Conservation (phyloP, 2,329 filamentous ascomycete species). For the Penicillium sp. region DNA sequence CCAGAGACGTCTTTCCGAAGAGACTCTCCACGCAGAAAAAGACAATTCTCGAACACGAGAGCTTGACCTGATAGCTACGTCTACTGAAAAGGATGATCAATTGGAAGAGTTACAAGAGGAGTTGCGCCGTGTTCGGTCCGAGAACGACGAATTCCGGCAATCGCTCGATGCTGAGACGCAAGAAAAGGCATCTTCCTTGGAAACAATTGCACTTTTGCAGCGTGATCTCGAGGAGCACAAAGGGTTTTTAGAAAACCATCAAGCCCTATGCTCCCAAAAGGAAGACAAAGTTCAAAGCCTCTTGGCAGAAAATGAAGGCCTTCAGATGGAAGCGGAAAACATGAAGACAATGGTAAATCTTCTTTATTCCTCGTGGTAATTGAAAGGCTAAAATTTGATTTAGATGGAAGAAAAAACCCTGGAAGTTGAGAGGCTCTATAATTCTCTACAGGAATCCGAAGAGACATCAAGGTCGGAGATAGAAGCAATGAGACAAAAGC, state of each 20-base stretch:
- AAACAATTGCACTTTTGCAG: conserved; percentile 28
- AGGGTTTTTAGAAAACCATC: conserved; percentile 26
- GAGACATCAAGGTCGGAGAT: conserved; percentile 25
- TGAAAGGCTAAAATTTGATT: conserved; percentile 8
- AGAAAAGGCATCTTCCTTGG: conserved; percentile 26
- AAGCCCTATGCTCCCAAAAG: conserved; percentile 26
- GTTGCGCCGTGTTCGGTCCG: conserved; percentile 27
- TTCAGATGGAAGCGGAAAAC: conserved; percentile 19
- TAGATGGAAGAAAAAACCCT: conserved; percentile 31
- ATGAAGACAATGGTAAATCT: conserved; percentile 30
- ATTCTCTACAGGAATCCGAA: conserved; percentile 25
- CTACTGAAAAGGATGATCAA: conserved; percentile 51
- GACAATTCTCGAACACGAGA: conserved; percentile 44
- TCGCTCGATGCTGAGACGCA: conserved; percentile 27
- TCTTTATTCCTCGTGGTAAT: background rate
- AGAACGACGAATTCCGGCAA: conserved; percentile 26
- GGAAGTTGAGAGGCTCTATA: conserved; percentile 26
- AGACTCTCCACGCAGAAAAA: conserved; percentile 29
- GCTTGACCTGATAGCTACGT: conserved; percentile 46
- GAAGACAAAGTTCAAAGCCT: conserved; percentile 31
- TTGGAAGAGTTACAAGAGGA: conserved; percentile 48
- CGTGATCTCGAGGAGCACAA: conserved; percentile 30
- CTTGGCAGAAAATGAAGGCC: conserved; percentile 23
- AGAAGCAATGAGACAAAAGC: conserved; percentile 25
- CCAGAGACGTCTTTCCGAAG: conserved; percentile 37